Percentiles rank a stretch among this genome's conserved stretches.
Conservation (phyloP, 345 rosid genomes). For the Cardamine occulta region DNA sequence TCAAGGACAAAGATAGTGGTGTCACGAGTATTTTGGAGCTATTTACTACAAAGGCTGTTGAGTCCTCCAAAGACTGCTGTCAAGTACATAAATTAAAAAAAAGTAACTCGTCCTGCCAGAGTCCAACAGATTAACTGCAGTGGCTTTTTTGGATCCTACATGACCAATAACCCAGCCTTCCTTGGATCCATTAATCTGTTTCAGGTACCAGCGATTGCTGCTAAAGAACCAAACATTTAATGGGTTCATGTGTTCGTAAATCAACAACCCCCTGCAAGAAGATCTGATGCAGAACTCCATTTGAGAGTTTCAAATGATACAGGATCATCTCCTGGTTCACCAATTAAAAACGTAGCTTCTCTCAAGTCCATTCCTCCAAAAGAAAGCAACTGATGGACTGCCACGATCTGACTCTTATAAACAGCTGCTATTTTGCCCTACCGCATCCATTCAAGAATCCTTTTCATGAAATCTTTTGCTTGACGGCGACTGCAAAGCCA, state of each 20-base stretch:
- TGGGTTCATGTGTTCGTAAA: conserved; percentile 59
- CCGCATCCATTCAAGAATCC: conserved; percentile 96
- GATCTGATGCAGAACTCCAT: conserved; percentile 92
- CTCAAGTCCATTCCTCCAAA: conserved; percentile 86
- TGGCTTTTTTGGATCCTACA: conserved; percentile 97
- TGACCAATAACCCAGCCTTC: conserved; percentile 67
- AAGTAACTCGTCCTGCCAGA: conserved; percentile 64
- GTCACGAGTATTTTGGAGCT: conserved; percentile 73
- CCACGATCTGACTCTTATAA: conserved; percentile 56
- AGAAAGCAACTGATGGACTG: conserved; percentile 70
- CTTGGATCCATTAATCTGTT: conserved; percentile 67
- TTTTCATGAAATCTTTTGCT: conserved; percentile 63
- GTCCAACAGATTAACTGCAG: conserved; percentile 88
- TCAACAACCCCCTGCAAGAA: conserved; percentile 79
- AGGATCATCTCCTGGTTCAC: conserved; percentile 53
- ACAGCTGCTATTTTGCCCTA: conserved; percentile 92
- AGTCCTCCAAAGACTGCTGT: conserved; percentile 79
- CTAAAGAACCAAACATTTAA: conserved; percentile 84
- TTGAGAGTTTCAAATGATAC: conserved; percentile 59
- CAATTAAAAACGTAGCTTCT: conserved; percentile 71
- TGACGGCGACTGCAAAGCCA: conserved; percentile 80
- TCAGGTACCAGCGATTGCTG: conserved; percentile 93
- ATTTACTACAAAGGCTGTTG: conserved; percentile 84
- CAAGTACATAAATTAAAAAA: conserved; percentile 72
- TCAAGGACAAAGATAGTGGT: conserved; percentile 74